These are phyloP conservation scores for Amaranthus hypochondriacus DNA, from an alignment of 148 eudicot species.

Conservation along the genomic window DNA sequence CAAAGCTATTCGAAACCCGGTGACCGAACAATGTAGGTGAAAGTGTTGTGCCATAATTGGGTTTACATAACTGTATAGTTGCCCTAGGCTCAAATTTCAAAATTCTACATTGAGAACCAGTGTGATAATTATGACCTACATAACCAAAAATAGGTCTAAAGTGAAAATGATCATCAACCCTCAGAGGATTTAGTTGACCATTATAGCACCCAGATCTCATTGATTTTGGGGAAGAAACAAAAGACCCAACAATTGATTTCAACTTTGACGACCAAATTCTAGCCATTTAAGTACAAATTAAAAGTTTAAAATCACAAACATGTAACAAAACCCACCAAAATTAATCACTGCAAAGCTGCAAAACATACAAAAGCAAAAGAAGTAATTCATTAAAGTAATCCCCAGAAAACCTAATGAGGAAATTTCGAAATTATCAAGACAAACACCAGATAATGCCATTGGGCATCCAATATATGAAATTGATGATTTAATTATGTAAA, in stretches of 20 bases:
- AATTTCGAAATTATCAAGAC: conserved; percentile 1
- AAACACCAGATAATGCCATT: not conserved
- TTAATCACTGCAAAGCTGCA: conserved; percentile 17
- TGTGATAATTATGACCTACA: conserved; percentile 27
- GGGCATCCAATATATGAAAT: not conserved
- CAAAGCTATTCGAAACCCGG: conserved; percentile 18
- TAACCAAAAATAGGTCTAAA: conserved; percentile 31
- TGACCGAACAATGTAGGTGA: conserved; percentile 33
- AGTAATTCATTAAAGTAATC: not conserved
- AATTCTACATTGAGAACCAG: conserved; percentile 23
- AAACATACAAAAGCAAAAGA: not conserved
- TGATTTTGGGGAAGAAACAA: conserved; percentile 18
- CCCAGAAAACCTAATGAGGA: not conserved
- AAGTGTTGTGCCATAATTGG: conserved; percentile 22
- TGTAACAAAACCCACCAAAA: conserved; percentile 1
- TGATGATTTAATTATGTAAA: not conserved
- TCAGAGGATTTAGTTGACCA: conserved; percentile 18
- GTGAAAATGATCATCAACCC: conserved; percentile 15
- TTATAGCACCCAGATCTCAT: conserved; percentile 12
- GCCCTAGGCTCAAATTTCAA: conserved; percentile 18
- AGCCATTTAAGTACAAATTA: conserved; percentile 34
- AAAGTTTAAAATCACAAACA: not conserved
- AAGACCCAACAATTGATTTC: conserved; percentile 33
- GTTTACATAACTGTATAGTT: conserved; percentile 25
- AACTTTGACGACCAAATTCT: conserved; percentile 42